These are phyloP conservation scores for Thalassiosira oceanica DNA, from an alignment of 352 stramenopile genomes.

Conservation along the genomic window DNA sequence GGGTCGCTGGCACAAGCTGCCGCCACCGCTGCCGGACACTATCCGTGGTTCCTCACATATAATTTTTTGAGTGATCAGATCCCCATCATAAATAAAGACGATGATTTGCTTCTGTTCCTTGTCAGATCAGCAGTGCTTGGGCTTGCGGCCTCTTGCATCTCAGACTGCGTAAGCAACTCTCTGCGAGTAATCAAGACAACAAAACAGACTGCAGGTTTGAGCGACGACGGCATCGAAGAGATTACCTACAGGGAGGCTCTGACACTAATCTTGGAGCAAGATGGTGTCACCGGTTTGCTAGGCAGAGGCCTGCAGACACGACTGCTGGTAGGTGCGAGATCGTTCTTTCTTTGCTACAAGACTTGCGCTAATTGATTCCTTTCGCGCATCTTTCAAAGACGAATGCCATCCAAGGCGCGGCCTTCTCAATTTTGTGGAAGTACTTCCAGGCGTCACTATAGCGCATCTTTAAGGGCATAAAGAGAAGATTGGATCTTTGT, in stretches of 20 bases:
- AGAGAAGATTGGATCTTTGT: too few species aligned
- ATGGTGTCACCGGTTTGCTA: constrained; percentile 82
- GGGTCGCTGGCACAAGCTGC: constrained; percentile 80
- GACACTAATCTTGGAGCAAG: constrained; percentile 80
- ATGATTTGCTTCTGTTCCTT: constrained; percentile 76
- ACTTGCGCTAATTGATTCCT: too few species aligned
- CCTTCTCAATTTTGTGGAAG: constrained; percentile 82
- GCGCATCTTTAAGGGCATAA: neutral
- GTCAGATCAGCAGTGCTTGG: constrained; percentile 66
- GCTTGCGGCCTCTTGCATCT: constrained; percentile 82
- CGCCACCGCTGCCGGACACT: constrained; percentile 82
- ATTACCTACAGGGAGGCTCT: constrained; percentile 64
- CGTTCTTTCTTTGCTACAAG: too few species aligned
- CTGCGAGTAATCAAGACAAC: constrained; percentile 88
- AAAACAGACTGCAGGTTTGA: constrained; percentile 83
- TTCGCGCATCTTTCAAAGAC: too few species aligned
- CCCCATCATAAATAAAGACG: constrained; percentile 55
- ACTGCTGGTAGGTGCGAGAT: too few species aligned
- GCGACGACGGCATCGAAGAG: constrained; percentile 28
- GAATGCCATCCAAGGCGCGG: constrained; percentile 84
- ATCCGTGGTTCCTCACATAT: constrained; percentile 87
- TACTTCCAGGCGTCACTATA: constrained; percentile 69
- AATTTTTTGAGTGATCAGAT: constrained; percentile 84
- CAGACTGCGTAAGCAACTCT: constrained; percentile 84
- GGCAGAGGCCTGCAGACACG: constrained; percentile 85